Conservation (phyloP, 2,329 filamentous ascomycete species). For the Sordariomycetes sp. region DNA sequence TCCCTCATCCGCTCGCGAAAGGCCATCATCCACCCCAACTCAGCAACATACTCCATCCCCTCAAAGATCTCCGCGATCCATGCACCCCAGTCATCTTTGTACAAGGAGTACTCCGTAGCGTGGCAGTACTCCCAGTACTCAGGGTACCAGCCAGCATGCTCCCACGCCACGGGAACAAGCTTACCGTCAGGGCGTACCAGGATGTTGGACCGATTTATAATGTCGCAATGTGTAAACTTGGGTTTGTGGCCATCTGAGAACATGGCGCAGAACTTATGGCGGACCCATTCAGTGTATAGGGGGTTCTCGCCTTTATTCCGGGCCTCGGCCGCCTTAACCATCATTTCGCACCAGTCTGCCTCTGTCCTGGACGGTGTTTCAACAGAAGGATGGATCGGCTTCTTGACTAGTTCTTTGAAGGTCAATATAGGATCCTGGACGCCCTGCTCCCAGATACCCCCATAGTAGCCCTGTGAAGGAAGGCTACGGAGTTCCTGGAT, state of each 20-base stretch:
- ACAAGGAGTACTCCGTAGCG: neutral
- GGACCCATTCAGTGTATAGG: neutral
- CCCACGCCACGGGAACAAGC: constrained; percentile 5
- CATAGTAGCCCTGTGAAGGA: constrained; percentile 4
- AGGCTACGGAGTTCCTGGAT: neutral
- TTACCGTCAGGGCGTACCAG: neutral
- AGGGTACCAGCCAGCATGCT: constrained; percentile 6
- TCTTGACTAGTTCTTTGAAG: no score
- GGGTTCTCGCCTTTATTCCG: no score
- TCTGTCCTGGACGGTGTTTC: no score
- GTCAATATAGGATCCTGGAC: neutral
- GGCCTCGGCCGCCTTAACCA: no score
- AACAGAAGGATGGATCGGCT: no score
- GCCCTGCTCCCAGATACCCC: neutral
- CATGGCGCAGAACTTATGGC: neutral
- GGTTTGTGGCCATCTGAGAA: neutral
- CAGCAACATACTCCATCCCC: neutral
- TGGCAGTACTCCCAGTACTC: constrained; percentile 5
- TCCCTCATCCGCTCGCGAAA: no score
- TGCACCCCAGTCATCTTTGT: constrained; percentile 3
- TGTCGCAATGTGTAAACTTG: neutral
- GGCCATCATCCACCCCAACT: neutral
- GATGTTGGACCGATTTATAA: neutral
- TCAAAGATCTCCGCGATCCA: neutral
- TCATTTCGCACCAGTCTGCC: no score